These are phyloP conservation scores for Heliamphora exappendiculata DNA, from an alignment of 148 eudicot genomes.

Conservation along the genomic window DNA sequence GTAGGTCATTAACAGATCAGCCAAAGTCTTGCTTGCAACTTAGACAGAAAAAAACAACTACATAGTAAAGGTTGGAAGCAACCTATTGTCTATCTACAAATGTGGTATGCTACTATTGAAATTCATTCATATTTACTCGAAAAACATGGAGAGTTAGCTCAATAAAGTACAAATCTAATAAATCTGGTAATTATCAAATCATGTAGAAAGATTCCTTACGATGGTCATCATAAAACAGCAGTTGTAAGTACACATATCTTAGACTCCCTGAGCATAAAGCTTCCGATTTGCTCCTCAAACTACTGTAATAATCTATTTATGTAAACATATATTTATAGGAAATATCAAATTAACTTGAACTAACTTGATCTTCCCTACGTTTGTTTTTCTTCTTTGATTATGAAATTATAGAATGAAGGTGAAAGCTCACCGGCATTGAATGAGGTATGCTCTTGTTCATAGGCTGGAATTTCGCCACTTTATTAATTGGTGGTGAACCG, in stretches of 20 bases:
- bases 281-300: neutral
- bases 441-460: constrained; percentile 32
- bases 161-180: neutral
- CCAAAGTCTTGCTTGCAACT: neutral
- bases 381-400: neutral
- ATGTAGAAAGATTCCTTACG: neutral
- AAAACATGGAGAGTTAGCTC: neutral
- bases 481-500: constrained; percentile 47
- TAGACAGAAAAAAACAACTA: neutral
- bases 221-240: neutral
- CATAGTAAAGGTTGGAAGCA: neutral
- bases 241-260: neutral
- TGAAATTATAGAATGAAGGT: neutral
- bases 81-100: neutral
- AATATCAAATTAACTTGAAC: neutral
- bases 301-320: neutral
- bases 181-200: neutral
- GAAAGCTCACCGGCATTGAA: constrained; percentile 38
- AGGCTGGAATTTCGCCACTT: constrained; percentile 35
- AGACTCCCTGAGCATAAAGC: neutral
- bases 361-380: neutral
- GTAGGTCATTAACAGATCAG: neutral
- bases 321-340: neutral
- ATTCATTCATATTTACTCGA: neutral
- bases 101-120: neutral